Evolutionary conservation across 1,284 basidiomycete species (phyloP), one percentile per base, ranked within the genome.

Genomic region (Bjerkandera adusta): DNA sequence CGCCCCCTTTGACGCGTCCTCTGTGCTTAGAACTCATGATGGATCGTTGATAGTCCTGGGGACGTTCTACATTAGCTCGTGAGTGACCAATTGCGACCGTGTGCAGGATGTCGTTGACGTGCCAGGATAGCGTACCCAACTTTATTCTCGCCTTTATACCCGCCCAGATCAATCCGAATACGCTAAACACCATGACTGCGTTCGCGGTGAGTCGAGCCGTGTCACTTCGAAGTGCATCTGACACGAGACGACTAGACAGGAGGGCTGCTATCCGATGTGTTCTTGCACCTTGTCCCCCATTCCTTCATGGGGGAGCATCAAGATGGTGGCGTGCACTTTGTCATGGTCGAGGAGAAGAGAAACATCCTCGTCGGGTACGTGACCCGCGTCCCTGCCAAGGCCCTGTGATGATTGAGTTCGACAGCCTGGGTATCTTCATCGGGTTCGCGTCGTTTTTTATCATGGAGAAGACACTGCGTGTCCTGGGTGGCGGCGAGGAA

Each of bases 51-150:
- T 55, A 81, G 80, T 94, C 52, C 73, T 93, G 33, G 91, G 87
- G 53, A 93, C 91, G 25, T 92, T 93, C 73, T 93, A 94, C 72
- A 93, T 93, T 65, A 92, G 89, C 74, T 93, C 91, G 89, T 92
- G 60, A 63, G 88, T 62, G 40, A 34, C 41, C 20, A 29, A 22
- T 26, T 35, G 8, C 25, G 26, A 37, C 36, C 35, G 16, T 15
- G 27, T 73, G 30, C 37, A 50, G 45, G 49, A 52, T 24, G 36
- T 49, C 32, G 21, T 24, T 40, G 32, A 4, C 39, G 22, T 37
- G 29, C 36, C 43, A 40, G 41, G 51, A 10, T 42, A 92, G 89
- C 34, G 80, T 93, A 46, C 92, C 91, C 43, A 95, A 95, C 70
- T 89, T 94, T 59, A 92, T 95, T 56, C 83, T 95, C 40, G 85